Conservation (phyloP, 805 yeast genomes). For the Brettanomyces custersianus region DNA sequence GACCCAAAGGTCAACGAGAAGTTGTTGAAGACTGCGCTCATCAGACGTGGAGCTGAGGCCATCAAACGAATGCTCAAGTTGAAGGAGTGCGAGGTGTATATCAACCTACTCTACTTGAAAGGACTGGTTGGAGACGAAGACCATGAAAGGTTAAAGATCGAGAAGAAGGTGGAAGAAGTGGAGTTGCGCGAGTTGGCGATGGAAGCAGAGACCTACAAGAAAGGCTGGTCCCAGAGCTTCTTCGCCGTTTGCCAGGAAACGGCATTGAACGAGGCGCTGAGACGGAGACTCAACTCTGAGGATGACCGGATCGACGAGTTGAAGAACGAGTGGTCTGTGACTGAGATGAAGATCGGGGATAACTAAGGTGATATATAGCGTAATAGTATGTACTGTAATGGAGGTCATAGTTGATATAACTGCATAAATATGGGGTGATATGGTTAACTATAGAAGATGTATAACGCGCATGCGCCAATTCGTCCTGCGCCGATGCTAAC, state of each 20-base stretch:
- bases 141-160: constrained; percentile 70
- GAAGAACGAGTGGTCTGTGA: constrained; percentile 2
- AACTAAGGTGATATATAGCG: background rate
- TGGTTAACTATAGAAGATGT: too few relatives aligned
- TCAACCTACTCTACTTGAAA: constrained; percentile 66
- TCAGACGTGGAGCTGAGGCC: constrained; percentile 71
- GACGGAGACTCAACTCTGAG: constrained; percentile 56
- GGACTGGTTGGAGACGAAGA: constrained; percentile 91
- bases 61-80: constrained; percentile 74
- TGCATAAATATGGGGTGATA: constrained; percentile 1
- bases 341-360: background rate
- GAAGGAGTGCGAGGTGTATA: constrained; percentile 66
- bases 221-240: constrained; percentile 73
- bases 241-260: constrained; percentile 81
- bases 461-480: too few relatives aligned
- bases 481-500: too few relatives aligned
- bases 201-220: constrained; percentile 66
- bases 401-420: background rate
- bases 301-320: constrained; percentile 29
- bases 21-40: constrained; percentile 35
- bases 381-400: background rate
- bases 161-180: constrained; percentile 67
- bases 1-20: constrained; percentile 63
- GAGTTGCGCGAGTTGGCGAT: constrained; percentile 69
- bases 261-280: constrained; percentile 83